Base-by-base conservation (phyloP, 176 grass and related monocot genomes). In the Raddia distichophylla region DNA sequence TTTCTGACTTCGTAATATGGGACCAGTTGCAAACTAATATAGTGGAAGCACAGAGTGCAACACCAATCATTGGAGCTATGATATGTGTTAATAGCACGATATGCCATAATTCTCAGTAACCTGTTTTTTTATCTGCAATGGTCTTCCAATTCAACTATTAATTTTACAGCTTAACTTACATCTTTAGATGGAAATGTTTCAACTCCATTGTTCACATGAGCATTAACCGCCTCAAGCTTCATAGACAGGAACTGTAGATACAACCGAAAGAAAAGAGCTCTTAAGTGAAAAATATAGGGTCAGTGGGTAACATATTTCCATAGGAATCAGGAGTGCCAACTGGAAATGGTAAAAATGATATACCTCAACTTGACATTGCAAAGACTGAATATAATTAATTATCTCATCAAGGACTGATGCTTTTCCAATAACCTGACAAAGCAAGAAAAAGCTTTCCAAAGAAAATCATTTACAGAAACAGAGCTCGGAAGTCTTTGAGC, bases 371-470 rank as follows among this genome's bases (percentile, higher is more conserved):
- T 98, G 95, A 18, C 88, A 85, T 63, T 98, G 90, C 83, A 98
- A 85, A 73, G 95, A 85, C 69, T 98, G 95, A 52, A 98, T 94
- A 74, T 98, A 98, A 75, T 98, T 95, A 83, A 98, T 98, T 84
- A 95, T 95, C 88, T 98, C 95, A 44, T 98, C 95, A 5, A 95
- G 88, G 49, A 98, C 92, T 53, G 92, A 95, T 82, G 95, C 95
- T 80, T 98, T 98, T 13, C 92, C 95, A 84, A 95, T 95, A 64
- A 98, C 92, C 95, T 95, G 78, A 73, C 84, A 44, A 64, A 81
- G 75, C 50, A 81, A 75, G 52, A 14, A 84, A 53, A 77, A 64
- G 32, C 58, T 60, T 68, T 79, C 63, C 53, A 49, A 60, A 74
- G 69, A 64, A 35, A 68, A 54, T 61, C 55, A 71, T 53, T 86